phyloP scores from a whole-genome alignment of 441 rosid species.

The Populus hybrid region DNA sequence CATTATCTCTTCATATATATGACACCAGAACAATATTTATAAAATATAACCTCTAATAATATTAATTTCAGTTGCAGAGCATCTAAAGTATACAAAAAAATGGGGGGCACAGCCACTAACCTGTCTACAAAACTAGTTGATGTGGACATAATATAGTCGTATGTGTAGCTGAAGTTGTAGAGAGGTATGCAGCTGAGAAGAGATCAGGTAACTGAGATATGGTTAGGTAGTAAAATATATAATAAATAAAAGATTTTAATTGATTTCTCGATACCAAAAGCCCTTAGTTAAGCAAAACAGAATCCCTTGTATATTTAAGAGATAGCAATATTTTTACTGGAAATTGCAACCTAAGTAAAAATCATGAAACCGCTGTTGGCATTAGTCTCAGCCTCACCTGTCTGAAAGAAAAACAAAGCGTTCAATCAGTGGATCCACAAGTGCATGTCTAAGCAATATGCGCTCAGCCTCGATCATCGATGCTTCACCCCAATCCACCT shows the following conservation, averaged over 20 bases:
- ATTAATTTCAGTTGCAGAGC: not conserved
- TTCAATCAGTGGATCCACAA: slow-evolving; percentile 64
- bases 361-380: slow-evolving; percentile 5
- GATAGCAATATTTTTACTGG: not conserved
- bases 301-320: not conserved
- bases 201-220: slow-evolving; percentile 38
- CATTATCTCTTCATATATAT: not conserved
- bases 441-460: slow-evolving; percentile 84
- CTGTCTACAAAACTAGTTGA: slow-evolving; percentile 94
- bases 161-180: slow-evolving; percentile 89
- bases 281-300: not conserved
- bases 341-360: not conserved
- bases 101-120: slow-evolving; percentile 36
- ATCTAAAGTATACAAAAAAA: not conserved
- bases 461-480: slow-evolving; percentile 97
- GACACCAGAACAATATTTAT: not conserved
- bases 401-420: slow-evolving; percentile 96
- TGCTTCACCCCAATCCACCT: slow-evolving; percentile 99
- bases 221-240: slow-evolving; percentile 32
- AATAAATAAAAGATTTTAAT: not conserved
- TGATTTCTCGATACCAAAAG: not conserved
- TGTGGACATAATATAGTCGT: slow-evolving; percentile 86
- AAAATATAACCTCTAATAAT: not conserved
- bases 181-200: slow-evolving; percentile 95
- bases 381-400: slow-evolving; percentile 56